phyloP scores from a whole-genome alignment of 371 early-diverging fungal species.

The Thermomucor indicae-seudaticae region DNA sequence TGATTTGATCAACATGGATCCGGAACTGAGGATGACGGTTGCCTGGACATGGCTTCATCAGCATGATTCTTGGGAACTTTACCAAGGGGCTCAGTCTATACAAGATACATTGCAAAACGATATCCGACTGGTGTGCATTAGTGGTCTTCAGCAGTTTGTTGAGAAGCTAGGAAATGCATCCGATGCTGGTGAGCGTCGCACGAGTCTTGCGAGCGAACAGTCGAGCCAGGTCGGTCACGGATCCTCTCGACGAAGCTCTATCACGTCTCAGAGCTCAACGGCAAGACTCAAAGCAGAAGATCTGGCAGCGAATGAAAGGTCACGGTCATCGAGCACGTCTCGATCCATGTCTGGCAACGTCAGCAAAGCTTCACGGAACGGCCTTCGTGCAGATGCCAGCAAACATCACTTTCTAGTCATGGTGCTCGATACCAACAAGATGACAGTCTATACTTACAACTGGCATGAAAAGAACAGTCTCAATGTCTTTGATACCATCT shows the following conservation, averaged over 20 bases:
- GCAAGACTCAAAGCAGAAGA: neutral
- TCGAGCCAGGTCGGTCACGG: slow-evolving; percentile 18
- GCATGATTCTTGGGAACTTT: slow-evolving; percentile 21
- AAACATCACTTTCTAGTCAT: slow-evolving; percentile 66
- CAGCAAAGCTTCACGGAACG: neutral
- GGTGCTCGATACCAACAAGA: slow-evolving; percentile 47
- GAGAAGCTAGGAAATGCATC: slow-evolving; percentile 37
- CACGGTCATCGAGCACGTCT: slow-evolving; percentile 24
- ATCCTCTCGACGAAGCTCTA: slow-evolving; percentile 34
- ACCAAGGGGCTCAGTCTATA: slow-evolving; percentile 15
- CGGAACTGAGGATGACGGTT: slow-evolving; percentile 29
- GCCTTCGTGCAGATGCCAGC: slow-evolving; percentile 12
- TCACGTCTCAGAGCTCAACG: slow-evolving; percentile 12
- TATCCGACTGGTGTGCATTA: slow-evolving; percentile 50
- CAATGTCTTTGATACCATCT: slow-evolving; percentile 48
- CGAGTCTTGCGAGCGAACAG: slow-evolving; percentile 43
- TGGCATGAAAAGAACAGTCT: slow-evolving; percentile 58
- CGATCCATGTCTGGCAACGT: slow-evolving; percentile 15
- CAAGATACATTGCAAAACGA: slow-evolving; percentile 26
- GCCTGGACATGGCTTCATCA: slow-evolving; percentile 24
- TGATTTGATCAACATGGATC: slow-evolving; percentile 32
- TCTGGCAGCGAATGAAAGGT: slow-evolving; percentile 13
- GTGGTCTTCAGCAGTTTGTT: slow-evolving; percentile 55
- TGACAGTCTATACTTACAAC: slow-evolving; percentile 71
- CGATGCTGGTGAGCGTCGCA: slow-evolving; percentile 20